Percentiles rank a stretch among this genome's conserved stretches.
phyloP scores from a whole-genome alignment of 495 filamentous ascomycete species.

The Eremomyces bilateralis region DNA sequence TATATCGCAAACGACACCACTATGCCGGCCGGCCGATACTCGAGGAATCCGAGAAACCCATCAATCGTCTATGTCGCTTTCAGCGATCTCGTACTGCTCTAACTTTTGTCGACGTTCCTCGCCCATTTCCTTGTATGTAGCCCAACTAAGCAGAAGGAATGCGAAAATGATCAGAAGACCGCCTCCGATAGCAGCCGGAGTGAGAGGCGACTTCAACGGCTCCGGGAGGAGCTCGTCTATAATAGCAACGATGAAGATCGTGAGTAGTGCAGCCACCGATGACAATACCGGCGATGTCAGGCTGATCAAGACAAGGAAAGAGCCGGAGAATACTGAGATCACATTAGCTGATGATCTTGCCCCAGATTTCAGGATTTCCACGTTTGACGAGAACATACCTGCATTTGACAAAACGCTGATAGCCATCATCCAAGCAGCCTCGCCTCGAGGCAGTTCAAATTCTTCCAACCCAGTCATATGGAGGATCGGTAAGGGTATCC shows the following conservation, averaged over 20 bases:
- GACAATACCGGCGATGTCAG: constrained; percentile 82
- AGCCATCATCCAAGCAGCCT: constrained; percentile 55
- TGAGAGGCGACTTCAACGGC: constrained; percentile 42
- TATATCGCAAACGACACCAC: no score
- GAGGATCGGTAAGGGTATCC: constrained; percentile 76
- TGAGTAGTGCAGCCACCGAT: constrained; percentile 77
- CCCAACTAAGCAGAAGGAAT: constrained; percentile 70
- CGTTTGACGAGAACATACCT: constrained; percentile 24
- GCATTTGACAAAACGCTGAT: constrained; percentile 72
- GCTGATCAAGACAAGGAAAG: constrained; percentile 77
- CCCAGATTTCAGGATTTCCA: neutral
- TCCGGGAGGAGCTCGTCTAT: constrained; percentile 64
- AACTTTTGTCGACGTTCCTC: constrained; percentile 48
- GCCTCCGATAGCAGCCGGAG: constrained; percentile 52
- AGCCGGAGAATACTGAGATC: constrained; percentile 55
- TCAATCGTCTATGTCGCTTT: constrained; percentile 20
- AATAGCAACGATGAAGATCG: constrained; percentile 87
- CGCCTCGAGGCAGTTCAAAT: constrained; percentile 59
- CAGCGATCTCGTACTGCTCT: constrained; percentile 20
- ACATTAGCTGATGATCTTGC: constrained; percentile 1
- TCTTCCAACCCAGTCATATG: constrained; percentile 55
- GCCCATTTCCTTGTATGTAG: constrained; percentile 76
- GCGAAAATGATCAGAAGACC: constrained; percentile 70
- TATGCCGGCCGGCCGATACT: no score
- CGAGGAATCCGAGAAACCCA: no score